Conservation (phyloP, 345 rosid genomes). For the Erucastrum elatum region DNA sequence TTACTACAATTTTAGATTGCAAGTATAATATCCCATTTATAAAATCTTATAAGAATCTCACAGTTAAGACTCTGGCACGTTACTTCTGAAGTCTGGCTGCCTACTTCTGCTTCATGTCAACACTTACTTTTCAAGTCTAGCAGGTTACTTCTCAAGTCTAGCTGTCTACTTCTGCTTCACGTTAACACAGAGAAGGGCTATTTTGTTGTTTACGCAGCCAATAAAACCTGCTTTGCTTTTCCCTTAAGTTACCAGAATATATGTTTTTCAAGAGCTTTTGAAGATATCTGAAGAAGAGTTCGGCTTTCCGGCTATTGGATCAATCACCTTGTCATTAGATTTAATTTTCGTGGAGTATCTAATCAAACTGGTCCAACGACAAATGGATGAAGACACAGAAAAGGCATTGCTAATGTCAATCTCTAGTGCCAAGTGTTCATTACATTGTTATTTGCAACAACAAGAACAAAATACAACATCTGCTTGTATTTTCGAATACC, state of each 20-base stretch:
- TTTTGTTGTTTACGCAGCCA: constrained; percentile 41
- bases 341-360: too few relatives aligned
- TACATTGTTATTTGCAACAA: not conserved
- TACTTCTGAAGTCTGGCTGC: too few relatives aligned
- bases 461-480: not conserved
- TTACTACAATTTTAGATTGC: too few relatives aligned
- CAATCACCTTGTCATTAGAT: constrained; percentile 42
- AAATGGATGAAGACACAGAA: constrained; percentile 29
- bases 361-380: too few relatives aligned
- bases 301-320: constrained; percentile 28
- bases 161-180: too few relatives aligned
- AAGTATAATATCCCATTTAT: too few relatives aligned
- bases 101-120: too few relatives aligned
- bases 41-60: too few relatives aligned
- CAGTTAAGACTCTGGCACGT: too few relatives aligned
- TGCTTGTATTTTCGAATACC: constrained; percentile 22
- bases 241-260: not conserved
- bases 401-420: constrained; percentile 36
- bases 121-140: too few relatives aligned
- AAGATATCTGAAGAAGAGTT: constrained; percentile 46
- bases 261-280: constrained; percentile 39
- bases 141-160: too few relatives aligned
- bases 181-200: constrained; percentile 7
- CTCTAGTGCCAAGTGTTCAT: constrained; percentile 16
- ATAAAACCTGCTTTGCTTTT: constrained; percentile 25